phyloP scores from a whole-genome alignment of 2,329 filamentous ascomycete species.

The Diaporthe australafricana region DNA sequence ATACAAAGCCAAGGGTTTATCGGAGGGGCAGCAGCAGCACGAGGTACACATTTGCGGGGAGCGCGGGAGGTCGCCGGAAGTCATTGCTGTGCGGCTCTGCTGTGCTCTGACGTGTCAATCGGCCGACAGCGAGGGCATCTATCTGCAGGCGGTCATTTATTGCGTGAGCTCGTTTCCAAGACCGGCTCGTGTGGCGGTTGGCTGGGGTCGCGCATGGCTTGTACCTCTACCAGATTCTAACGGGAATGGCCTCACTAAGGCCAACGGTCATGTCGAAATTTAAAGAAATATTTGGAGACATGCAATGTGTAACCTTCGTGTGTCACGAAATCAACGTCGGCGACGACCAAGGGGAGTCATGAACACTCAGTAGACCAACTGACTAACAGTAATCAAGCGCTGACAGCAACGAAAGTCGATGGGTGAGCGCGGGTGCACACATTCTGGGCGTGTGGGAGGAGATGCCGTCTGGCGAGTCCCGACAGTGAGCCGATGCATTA shows the following conservation, averaged over 20 bases:
- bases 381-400: neutral
- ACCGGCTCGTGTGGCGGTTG: neutral
- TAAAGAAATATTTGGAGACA: neutral
- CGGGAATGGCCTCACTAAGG: slow-evolving; percentile 29
- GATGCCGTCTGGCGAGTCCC: neutral
- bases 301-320: neutral
- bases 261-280: neutral
- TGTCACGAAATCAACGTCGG: neutral
- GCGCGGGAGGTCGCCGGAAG: slow-evolving; percentile 9
- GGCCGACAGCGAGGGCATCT: slow-evolving; percentile 33
- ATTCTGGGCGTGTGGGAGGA: neutral
- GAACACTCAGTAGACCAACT: neutral
- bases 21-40: slow-evolving; percentile 31
- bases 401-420: neutral
- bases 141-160: slow-evolving; percentile 32
- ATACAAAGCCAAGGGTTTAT: slow-evolving; percentile 10
- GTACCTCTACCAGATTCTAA: slow-evolving; percentile 22
- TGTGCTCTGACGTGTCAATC: slow-evolving; percentile 38
- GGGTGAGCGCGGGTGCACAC: neutral
- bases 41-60: slow-evolving; percentile 26
- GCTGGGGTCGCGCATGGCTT: slow-evolving; percentile 21
- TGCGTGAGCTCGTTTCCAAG: slow-evolving; percentile 10
- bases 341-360: neutral
- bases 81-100: slow-evolving; percentile 37
- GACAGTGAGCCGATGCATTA: slow-evolving; percentile 2